These are phyloP conservation scores for Corymbia maculata DNA, from an alignment of 345 rosid species.

Conservation along the genomic window DNA sequence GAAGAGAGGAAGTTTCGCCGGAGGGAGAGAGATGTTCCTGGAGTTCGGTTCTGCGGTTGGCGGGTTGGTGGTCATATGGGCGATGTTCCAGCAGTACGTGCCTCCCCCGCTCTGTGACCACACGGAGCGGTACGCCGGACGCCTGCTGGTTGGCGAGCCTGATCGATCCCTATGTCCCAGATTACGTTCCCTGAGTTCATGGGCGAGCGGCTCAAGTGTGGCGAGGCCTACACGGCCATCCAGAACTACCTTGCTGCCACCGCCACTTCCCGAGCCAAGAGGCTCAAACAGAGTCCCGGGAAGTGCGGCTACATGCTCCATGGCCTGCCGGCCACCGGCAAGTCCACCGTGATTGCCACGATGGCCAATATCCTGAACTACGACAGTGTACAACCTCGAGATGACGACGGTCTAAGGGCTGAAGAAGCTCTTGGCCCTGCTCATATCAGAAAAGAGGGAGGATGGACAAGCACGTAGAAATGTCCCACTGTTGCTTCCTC, in stretches of 20 bases:
- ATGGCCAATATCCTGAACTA: slow-evolving; percentile 54
- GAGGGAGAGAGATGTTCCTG: background rate
- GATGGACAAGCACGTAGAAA: slow-evolving; percentile 18
- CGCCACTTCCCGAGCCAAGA: slow-evolving; percentile 22
- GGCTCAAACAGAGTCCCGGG: slow-evolving; percentile 7
- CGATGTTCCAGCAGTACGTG: slow-evolving; percentile 16
- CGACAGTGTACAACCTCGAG: slow-evolving; percentile 67
- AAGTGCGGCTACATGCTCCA: no score
- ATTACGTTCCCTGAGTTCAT: slow-evolving; percentile 30
- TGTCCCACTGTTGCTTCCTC: slow-evolving; percentile 1
- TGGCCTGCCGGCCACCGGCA: slow-evolving; percentile 60
- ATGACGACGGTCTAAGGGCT: slow-evolving; percentile 37
- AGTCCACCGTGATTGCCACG: slow-evolving; percentile 63
- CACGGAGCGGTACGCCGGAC: slow-evolving; percentile 1
- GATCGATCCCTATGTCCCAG: slow-evolving; percentile 26
- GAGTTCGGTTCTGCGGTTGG: background rate
- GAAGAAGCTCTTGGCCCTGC: slow-evolving; percentile 26
- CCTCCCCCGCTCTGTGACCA: slow-evolving; percentile 7
- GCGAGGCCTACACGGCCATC: slow-evolving; percentile 22
- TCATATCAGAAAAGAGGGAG: slow-evolving; percentile 28
- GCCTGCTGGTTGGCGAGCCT: background rate
- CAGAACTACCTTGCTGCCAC: slow-evolving; percentile 27
- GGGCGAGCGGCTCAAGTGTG: slow-evolving; percentile 14
- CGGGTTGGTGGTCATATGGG: background rate
- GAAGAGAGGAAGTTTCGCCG: no score